phyloP scores from a whole-genome alignment of 352 stramenopile genomes.

The Globisporangium alternatum region DNA sequence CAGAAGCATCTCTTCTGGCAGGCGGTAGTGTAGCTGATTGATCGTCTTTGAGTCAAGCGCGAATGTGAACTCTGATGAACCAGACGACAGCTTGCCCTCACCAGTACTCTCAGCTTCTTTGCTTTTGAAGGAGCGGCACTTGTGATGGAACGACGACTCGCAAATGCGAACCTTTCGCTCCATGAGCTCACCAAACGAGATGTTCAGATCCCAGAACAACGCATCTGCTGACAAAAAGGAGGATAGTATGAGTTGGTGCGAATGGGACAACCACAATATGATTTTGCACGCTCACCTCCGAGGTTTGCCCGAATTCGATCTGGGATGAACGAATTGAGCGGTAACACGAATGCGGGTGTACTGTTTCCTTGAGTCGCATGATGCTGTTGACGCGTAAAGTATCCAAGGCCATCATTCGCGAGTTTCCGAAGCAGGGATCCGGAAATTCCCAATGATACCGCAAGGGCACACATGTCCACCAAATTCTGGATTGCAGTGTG shows the following conservation, averaged over 20 bases:
- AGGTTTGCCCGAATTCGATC: constrained; percentile 19
- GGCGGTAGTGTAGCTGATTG: constrained; percentile 3
- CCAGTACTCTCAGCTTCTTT: background rate
- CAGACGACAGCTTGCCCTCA: background rate
- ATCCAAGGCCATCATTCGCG: constrained; percentile 9
- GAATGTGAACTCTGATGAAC: background rate
- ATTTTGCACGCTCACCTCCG: constrained; percentile 5
- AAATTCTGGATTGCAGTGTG: constrained; percentile 2
- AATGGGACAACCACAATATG: background rate
- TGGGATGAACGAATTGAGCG: constrained; percentile 17
- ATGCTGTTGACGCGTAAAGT: background rate
- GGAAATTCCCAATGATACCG: constrained; percentile 9
- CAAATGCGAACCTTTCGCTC: constrained; percentile 18
- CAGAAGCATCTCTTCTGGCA: constrained; percentile 2
- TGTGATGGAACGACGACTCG: constrained; percentile 15
- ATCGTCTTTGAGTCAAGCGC: constrained; percentile 6
- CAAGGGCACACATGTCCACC: constrained; percentile 16
- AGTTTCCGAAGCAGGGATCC: constrained; percentile 14
- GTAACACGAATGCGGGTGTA: constrained; percentile 3
- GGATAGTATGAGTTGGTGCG: background rate
- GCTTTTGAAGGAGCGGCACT: background rate
- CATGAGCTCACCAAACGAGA: constrained; percentile 16
- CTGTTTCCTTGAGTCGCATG: background rate
- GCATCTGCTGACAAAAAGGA: constrained; percentile 9
- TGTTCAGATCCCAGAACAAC: constrained; percentile 19